A percentile compares a stretch with the other conserved stretches of the same genome.
Evolutionary conservation across 352 stramenopile species (phyloP).

Genomic region (Pythium pectinolyticum): DNA sequence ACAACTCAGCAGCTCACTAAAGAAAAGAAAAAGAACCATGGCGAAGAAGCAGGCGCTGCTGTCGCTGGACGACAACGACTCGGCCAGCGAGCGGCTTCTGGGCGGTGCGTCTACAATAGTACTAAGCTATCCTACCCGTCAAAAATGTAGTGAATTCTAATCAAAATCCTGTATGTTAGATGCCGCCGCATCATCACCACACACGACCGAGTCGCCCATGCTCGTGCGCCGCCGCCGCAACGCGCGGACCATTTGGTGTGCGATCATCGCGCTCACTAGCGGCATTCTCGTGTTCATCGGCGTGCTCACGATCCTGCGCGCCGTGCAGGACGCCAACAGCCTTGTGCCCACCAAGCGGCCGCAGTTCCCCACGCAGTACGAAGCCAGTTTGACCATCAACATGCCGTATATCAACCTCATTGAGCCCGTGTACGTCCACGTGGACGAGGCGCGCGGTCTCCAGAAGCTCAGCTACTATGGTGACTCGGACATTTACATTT

Average conservation of each 20-base stretch:
- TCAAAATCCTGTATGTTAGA: no score
- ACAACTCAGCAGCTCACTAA: slow-evolving; percentile 37
- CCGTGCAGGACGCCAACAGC: slow-evolving; percentile 76
- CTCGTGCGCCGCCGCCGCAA: slow-evolving; percentile 58
- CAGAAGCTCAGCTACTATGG: slow-evolving; percentile 90
- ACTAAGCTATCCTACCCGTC: slow-evolving; percentile 1
- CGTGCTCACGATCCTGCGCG: slow-evolving; percentile 78
- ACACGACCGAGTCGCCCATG: slow-evolving; percentile 31
- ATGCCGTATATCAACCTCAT: slow-evolving; percentile 90
- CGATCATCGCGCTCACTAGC: slow-evolving; percentile 74
- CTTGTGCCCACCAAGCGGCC: slow-evolving; percentile 68
- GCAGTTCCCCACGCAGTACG: slow-evolving; percentile 80
- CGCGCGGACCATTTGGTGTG: slow-evolving; percentile 76
- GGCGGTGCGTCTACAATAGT: slow-evolving; percentile 30
- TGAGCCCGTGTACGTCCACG: slow-evolving; percentile 85
- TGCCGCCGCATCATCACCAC: slow-evolving; percentile 3
- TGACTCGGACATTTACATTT: slow-evolving; percentile 87
- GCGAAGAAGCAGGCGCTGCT: slow-evolving; percentile 69
- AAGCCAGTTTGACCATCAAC: slow-evolving; percentile 84
- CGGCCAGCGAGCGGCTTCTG: slow-evolving; percentile 50
- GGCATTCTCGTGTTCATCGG: slow-evolving; percentile 83
- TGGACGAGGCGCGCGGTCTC: slow-evolving; percentile 66
- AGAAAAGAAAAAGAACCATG: slow-evolving; percentile 30
- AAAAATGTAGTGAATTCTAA: no score
- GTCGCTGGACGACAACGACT: slow-evolving; percentile 41